Base-by-base conservation (phyloP, 164 flowering plant genomes). In the Nymphaea colorata region DNA sequence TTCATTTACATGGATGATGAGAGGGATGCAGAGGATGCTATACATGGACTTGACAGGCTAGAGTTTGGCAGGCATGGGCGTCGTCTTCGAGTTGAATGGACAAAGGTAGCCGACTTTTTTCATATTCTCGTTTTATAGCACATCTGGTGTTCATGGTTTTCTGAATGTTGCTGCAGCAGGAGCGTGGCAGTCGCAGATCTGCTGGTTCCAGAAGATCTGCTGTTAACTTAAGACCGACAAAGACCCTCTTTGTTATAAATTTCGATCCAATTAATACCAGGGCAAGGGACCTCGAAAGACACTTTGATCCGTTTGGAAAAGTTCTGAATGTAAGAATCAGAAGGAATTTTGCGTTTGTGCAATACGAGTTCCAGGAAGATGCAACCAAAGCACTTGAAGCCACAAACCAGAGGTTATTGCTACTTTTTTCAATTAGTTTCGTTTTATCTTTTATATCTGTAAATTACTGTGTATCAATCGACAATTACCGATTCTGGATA, bases 1-100 rank as follows among this genome's bases (percentile, higher is more conserved):
- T 95, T 95, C 72, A 73, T 95, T 61, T 92, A 92, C 62, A 92
- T 95, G 98, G 98, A 92, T 60, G 99, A 95, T 79, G 99, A 95
- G 71, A 73, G 96, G 69, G 99, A 90, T 86, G 99, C 96, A 64
- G 99, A 87, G 70, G 94, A 87, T 89, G 99, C 98, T 3, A 86
- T 95, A 65, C 80, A 90, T 66, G 85, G 75, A 67, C 96, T 92
- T 69, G 99, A 95, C 71, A 76, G 87, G 62, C 66, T 64, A 17
- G 97, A 90, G 72, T 92, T 92, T 80, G 99, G 99, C 47, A 80
- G 94, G 67, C 86, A 91, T 74, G 96, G 99, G 4, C 96, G 98
- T 59, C 81, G 87, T 16, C 90, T 95, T 72, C 97, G 97, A 72
- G 94, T 92, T 76, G 99, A 95, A 76, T 95, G 99, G 99, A 90